Base-by-base conservation (phyloP, 306 rosid species). In the Gleditsia sinensis region DNA sequence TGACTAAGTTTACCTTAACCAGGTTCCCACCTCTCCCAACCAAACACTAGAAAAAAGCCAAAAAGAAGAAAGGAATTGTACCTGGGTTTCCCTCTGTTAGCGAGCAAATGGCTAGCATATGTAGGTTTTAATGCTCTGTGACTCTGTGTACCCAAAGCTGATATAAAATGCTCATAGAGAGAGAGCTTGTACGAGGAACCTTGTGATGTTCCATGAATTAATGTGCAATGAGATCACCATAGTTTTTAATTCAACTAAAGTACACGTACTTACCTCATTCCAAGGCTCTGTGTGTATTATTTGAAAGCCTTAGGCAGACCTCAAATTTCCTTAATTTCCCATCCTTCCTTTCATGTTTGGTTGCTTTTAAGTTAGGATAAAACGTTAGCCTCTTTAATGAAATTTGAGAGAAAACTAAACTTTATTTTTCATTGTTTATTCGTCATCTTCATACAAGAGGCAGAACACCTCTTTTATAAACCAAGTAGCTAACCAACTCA, bases 161-260 rank as follows among this genome's bases (percentile, higher is more conserved):
- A 79, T 75, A 56, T 58, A 11, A 27, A 65, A 56, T 63, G 58
- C 34, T 72, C 30, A 17, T 17, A 8, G 65, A 39, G 68, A 37
- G 80, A 75, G 48, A 37, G 9, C 50, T 16, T 13, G 8, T 24
- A 16, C 20, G 13, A 48, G 57, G n/a, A 46, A 59, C 56, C 10
- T 51, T 50, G 64, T 70, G 77, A 28, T 59, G 59, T 62, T 70
- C n/a, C 72, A 30, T 70, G 77, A 78, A 78, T 70, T 78, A 61
- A 8, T 58, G 76, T 59, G 63, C 65, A 25, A 43, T 69, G 81
- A 48, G 65, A 50, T 69, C 76, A 33, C 64, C 70, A 42, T 5
- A 32, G 43, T 30, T 20, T 33, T 57, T 77, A 59, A 53, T 60
- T 36, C 5, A 17, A 58, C 64, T 55, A 30, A 36, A 37, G 71